Evolutionary conservation across 1,284 basidiomycete species (phyloP), one percentile per base, ranked within the genome.

Genomic region (Golubevia sp.): DNA sequence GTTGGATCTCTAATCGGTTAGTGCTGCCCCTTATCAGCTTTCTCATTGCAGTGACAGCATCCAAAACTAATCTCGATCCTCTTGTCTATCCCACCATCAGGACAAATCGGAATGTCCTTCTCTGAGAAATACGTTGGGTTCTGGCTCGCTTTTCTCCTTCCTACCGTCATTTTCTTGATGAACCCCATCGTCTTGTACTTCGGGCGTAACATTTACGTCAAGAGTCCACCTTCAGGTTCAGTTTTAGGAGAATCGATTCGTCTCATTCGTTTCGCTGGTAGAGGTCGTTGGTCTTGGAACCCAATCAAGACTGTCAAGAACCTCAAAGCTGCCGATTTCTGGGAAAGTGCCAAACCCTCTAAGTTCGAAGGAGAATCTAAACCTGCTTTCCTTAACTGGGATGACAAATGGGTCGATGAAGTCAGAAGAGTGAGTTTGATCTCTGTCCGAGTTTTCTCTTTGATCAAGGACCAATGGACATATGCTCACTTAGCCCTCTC

Each of bases 131-230:
- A 77, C 24, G 71, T 85, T 58, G 85, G 85, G 13, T 86, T 85
- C 75, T 86, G 85, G 85, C 80, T 85, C 30, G 83, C 84, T 54
- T 87, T 77, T 80, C 78, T 86, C n/a, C 66, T 86, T 8, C 86
- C 86, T 13, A 85, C 85, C 56, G 79, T 86, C 66, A 68, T 87
- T 60, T 87, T 86, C 74, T 64, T 84, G 52, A 62, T 86, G 51
- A 83, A 84, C 68, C 79, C 85, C 18, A 79, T 84, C 67, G 85
- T 86, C 26, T 81, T 87, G 23, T 66, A 75, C 58, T 65, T 85
- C 56, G 83, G 83, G 56, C 73, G 74, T 61, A 86, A 86, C 57
- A 70, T 75, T 38, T 83, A 86, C 49, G 78, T 84, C 76, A 82
- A 84, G 63, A 80, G 78, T 0, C 84, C 86, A 24, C 86, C 86